Conservation (phyloP, 2,329 filamentous ascomycete genomes). For the Byssochlamys sp. region DNA sequence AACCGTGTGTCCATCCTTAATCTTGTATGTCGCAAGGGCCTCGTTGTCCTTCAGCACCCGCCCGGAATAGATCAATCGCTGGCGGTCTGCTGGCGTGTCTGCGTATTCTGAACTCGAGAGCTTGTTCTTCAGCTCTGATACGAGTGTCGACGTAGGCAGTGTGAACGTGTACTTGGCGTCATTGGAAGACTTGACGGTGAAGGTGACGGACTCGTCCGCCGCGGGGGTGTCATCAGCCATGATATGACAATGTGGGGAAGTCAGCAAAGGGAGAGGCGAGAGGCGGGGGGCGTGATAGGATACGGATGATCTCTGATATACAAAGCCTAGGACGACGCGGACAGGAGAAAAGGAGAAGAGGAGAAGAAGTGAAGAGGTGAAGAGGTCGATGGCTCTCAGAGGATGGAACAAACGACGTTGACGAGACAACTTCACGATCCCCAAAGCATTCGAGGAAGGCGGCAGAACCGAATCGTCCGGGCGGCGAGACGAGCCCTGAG, state of each 20-base stretch:
- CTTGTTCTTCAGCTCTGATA: constrained; percentile 81
- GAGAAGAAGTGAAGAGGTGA: no score
- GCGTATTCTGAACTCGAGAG: constrained; percentile 72
- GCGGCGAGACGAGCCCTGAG: not conserved
- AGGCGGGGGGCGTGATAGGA: not conserved
- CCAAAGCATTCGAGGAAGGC: constrained; percentile 16
- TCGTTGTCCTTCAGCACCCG: constrained; percentile 94
- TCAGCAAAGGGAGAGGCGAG: not conserved
- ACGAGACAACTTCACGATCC: constrained; percentile 1
- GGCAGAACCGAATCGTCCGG: constrained; percentile 28
- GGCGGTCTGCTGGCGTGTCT: constrained; percentile 74
- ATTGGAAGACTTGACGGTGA: constrained; percentile 95
- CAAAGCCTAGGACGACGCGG: not conserved
- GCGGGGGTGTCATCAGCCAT: constrained; percentile 34
- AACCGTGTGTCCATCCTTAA: constrained; percentile 90
- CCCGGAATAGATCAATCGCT: constrained; percentile 94
- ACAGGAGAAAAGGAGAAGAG: not conserved
- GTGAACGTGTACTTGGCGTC: constrained; percentile 78
- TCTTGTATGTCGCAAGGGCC: constrained; percentile 75
- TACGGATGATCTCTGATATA: not conserved
- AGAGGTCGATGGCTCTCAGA: not conserved
- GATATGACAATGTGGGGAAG: constrained; percentile 9
- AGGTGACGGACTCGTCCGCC: constrained; percentile 69
- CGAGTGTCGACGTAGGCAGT: constrained; percentile 63
- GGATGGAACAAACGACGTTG: not conserved